Evolutionary conservation across 139 green algal species (phyloP).

Genomic region (Monoraphidium neglectum): DNA sequence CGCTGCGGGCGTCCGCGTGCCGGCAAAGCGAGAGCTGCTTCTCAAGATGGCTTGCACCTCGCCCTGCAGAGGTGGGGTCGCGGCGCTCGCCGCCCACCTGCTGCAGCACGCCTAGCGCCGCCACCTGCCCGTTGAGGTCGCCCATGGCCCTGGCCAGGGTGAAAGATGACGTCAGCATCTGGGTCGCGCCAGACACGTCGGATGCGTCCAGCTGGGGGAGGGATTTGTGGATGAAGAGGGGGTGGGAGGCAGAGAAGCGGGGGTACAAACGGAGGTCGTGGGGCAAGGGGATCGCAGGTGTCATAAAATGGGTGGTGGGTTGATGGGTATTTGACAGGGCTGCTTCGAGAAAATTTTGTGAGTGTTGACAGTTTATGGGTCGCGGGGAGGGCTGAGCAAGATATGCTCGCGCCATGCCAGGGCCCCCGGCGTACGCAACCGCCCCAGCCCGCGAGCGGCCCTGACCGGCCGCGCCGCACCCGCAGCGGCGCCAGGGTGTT

Average conservation of each 20-base stretch:
- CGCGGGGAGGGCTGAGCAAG: no score
- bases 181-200: not conserved
- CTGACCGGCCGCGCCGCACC: not conserved
- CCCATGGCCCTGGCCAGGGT: slow-evolving; percentile 5
- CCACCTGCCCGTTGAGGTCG: slow-evolving; percentile 19
- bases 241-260: not conserved
- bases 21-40: not conserved
- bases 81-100: not conserved
- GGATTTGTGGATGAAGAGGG: not conserved
- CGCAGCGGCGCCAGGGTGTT: slow-evolving; percentile 24
- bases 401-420: no score
- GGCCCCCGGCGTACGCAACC: no score
- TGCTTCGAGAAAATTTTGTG: no score
- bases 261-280: not conserved
- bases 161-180: slow-evolving; percentile 17
- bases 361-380: no score
- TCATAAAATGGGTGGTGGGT: no score
- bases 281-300: not conserved
- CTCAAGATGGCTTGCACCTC: not conserved
- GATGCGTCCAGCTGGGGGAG: not conserved
- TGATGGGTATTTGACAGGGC: no score
- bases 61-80: no score
- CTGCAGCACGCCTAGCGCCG: not conserved
- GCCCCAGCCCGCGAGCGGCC: not conserved
- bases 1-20: not conserved